Base-by-base conservation (phyloP, 2,329 filamentous ascomycete genomes). In the Didymosphaeria variabile region DNA sequence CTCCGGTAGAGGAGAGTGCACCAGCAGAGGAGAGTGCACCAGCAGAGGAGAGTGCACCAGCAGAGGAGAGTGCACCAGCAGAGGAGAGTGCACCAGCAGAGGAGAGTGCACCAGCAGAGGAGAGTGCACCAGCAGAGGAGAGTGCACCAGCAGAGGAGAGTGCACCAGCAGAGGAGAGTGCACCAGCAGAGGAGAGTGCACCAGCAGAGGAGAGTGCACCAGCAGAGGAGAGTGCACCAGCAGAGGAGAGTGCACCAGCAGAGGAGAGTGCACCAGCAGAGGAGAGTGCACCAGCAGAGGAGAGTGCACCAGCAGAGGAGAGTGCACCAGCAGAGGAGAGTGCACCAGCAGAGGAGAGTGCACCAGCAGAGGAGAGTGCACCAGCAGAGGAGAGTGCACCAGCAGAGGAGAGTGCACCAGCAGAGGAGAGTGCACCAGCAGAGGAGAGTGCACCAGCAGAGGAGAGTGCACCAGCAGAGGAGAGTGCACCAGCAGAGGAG, bases 201-300 rank as follows among this genome's bases (percentile, higher is more conserved):
- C 13, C 54, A n/a, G 53, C 29, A 23, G 54, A 52, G 9, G 59
- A 36, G 32, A 26, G 31, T 53, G 44, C 54, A 23, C 23, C 38
- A 2, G 6, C 13, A 26, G 9, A 5, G 31, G 47, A 51, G 2
- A 31, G 12, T 13, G 12, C 21, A 26, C 17, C 21, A 5, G 29
- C 9, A 36, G 52, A 36, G 3, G 36, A 55, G 5, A 55, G 17
- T 17, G 5, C 36, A 2, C 12, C 38, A 21, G 10, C 29, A 46
- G 53, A 56, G 19, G 46, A 52, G 2, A 32, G 26, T 49, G 8
- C 57, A 23, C 17, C 57, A 10, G 46, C 26, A 19, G 46, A 50
- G 10, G n/a, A n/a, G n/a, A n/a, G n/a, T n/a, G n/a, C n/a, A n/a
- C n/a, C n/a, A n/a, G n/a, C n/a, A n/a, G n/a, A n/a, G n/a, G n/a